phyloP scores from a whole-genome alignment of 352 stramenopile species.

The Globisporangium nagaii region DNA sequence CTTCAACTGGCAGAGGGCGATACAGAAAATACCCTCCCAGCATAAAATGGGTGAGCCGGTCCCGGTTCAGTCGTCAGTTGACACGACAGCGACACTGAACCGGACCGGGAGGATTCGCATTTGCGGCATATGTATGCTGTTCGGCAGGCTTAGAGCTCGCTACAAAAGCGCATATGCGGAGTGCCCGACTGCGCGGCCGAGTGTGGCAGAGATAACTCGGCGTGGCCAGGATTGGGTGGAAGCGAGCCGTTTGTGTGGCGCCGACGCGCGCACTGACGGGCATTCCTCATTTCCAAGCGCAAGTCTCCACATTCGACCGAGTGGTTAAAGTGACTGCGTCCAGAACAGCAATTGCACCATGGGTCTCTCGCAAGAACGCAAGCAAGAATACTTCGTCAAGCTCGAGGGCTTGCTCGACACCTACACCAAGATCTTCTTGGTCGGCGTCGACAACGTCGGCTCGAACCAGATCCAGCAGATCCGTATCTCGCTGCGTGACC shows the following conservation, averaged over 20 bases:
- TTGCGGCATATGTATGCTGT: background rate
- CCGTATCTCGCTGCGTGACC: constrained; percentile 92
- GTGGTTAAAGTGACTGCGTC: constrained; percentile 89
- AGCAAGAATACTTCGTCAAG: constrained; percentile 97
- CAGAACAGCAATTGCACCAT: constrained; percentile 54
- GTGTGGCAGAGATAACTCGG: background rate
- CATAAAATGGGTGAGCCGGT: background rate
- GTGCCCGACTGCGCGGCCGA: background rate
- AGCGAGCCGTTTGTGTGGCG: constrained; percentile 14
- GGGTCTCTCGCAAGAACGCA: constrained; percentile 96
- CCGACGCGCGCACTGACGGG: background rate
- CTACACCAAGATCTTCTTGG: constrained; percentile 98
- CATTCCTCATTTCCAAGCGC: constrained; percentile 64
- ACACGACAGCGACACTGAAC: too few relatives aligned
- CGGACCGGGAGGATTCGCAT: background rate
- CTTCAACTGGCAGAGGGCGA: background rate
- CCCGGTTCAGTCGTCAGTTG: background rate
- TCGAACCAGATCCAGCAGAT: constrained; percentile 99
- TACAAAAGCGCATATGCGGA: constrained; percentile 17
- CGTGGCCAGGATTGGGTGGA: constrained; percentile 24
- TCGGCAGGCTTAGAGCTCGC: background rate
- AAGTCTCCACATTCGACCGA: constrained; percentile 59
- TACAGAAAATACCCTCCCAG: background rate
- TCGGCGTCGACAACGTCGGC: constrained; percentile 99
- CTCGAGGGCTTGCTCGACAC: constrained; percentile 94